Conservation (phyloP, 345 rosid genomes). For the Psidium friedrichsthalianum region DNA sequence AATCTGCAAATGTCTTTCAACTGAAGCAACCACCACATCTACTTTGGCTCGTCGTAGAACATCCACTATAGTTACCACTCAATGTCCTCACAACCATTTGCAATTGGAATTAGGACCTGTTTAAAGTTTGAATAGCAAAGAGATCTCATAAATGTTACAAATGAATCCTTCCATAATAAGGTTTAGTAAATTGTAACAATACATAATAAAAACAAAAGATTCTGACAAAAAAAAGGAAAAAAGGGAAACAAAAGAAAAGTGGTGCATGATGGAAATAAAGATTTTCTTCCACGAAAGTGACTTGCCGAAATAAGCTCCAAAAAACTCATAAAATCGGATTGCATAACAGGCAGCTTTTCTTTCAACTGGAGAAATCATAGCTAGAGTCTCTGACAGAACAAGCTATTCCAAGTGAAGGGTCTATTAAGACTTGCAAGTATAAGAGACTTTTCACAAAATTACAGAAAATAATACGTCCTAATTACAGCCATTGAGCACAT, state of each 20-base stretch:
- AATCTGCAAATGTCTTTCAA: slow-evolving; percentile 49
- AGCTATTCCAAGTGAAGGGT: neutral
- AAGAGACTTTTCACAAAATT: neutral
- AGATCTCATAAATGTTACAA: neutral
- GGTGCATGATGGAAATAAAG: neutral
- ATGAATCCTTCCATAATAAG: neutral
- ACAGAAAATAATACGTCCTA: neutral
- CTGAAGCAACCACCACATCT: slow-evolving; percentile 76
- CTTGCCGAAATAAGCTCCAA: neutral
- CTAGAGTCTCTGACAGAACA: neutral
- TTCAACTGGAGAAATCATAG: neutral
- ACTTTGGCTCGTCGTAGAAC: slow-evolving; percentile 76
- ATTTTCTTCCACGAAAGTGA: neutral
- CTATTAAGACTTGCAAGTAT: neutral
- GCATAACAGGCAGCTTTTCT: neutral
- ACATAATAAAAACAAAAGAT: neutral
- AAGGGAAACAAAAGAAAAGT: neutral
- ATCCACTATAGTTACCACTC: slow-evolving; percentile 61
- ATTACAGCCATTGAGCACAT: neutral
- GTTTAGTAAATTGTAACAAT: neutral
- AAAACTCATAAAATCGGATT: neutral
- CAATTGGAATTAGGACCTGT: slow-evolving; percentile 81
- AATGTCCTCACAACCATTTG: slow-evolving; percentile 77
- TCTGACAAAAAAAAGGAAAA: neutral
- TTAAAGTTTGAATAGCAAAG: slow-evolving; percentile 3